Base-by-base conservation (phyloP, 1,284 basidiomycete genomes). In the Lentinula novae-zelandiae region DNA sequence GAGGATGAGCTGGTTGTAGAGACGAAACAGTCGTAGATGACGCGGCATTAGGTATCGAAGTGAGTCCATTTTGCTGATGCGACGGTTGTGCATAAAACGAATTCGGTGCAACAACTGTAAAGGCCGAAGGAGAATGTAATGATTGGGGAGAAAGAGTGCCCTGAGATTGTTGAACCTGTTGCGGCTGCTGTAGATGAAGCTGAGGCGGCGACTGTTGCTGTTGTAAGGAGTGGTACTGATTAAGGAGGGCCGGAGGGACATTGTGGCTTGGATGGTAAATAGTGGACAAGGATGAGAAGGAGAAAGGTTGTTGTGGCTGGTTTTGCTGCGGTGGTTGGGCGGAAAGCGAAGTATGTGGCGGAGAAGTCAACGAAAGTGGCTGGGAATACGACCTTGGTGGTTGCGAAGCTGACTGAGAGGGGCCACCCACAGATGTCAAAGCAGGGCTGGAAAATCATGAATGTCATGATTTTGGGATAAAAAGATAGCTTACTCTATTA, bases 121-220 rank as follows among this genome's bases (percentile, higher is more conserved):
- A 68, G 60, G 66, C 64, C 22, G 74, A 73, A 0, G 85, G 80
- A 2, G 84, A 77, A 68, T 87, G 86, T 36, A 89, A 77, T 53
- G 81, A 82, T 66, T 84, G 85, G 2, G 89, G 89, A 3, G 87
- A 84, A 31, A 89, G 78, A 4, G 86, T 87, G 64, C 83, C 76
- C 36, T 60, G 48, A 46, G 51, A 44, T 10, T 53, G 50, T 34
- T 58, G 60, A 34, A 58, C 52, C 33, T 66, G 60, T 40, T 56
- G 70, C n/a, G 71, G 60, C 20, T 71, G 62, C 40, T 48, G 51
- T 1, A 42, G 54, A 33, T 52, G 50, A 39, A 58, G 62, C 36
- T 62, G 63, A 46, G 62, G 60, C 20, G 51, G 70, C 17, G 71
- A 71, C 6, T 75, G 78, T 39, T 76, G 70, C 39, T 71, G 70